Percentiles rank a stretch among this genome's conserved stretches.
Evolutionary conservation across 768 basidiomycete species (phyloP).

Genomic region (Boletus coccyginus): DNA sequence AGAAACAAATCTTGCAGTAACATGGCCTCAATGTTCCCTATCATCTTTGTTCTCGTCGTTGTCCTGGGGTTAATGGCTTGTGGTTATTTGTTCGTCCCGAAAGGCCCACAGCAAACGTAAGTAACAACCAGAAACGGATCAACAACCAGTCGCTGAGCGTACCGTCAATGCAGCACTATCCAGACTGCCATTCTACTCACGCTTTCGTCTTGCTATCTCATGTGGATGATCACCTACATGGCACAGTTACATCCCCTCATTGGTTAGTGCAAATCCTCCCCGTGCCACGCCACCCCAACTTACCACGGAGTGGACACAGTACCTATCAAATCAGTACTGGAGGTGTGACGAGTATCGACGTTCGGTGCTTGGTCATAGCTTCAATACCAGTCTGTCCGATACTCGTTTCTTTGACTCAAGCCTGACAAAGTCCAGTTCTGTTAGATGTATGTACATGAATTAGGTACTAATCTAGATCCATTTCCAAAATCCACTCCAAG

Average conservation of each 20-base stretch:
- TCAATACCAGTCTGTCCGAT: constrained; percentile 25
- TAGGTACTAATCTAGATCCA: constrained; percentile 22
- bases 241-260: constrained; percentile 92
- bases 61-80: constrained; percentile 61
- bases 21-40: constrained; percentile 73
- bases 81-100: constrained; percentile 70
- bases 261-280: constrained; percentile 45
- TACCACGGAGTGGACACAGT: constrained; percentile 6
- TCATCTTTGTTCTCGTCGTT: constrained; percentile 64
- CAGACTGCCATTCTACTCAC: constrained; percentile 79
- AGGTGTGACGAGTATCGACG: constrained; percentile 14
- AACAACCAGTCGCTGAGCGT: not conserved
- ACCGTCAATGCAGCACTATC: constrained; percentile 56
- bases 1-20: not conserved
- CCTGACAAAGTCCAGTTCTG: constrained; percentile 9
- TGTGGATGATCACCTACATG: constrained; percentile 98
- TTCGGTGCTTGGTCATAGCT: not conserved
- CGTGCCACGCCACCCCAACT: not conserved
- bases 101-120: constrained; percentile 89
- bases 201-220: constrained; percentile 81
- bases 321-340: constrained; percentile 15
- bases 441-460: constrained; percentile 27
- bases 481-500: constrained; percentile 1
- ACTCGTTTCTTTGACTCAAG: not conserved
- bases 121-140: constrained; percentile 27